Base-by-base conservation (phyloP, 2,329 filamentous ascomycete genomes). In the Pseudogymnoascus verrucosus region DNA sequence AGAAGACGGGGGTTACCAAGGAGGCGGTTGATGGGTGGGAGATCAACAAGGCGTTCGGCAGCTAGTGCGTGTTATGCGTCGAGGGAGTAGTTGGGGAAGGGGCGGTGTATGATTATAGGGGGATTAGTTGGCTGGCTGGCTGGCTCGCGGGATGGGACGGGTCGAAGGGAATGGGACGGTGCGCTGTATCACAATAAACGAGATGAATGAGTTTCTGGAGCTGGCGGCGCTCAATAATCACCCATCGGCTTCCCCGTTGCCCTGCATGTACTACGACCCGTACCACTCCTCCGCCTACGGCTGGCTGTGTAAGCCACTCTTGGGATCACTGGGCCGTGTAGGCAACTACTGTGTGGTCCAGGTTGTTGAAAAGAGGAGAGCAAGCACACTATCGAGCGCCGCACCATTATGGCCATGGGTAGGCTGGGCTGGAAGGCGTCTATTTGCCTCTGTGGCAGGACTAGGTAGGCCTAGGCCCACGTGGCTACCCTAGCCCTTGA, bases 31-130 rank as follows among this genome's bases (percentile, higher is more conserved):
- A 98, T 75, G 93, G 98, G 73, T 98, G 85, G 73, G 95, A 99
- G 85, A 97, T 99, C 83, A 98, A 99, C 81, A 95, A 98, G 84
- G 95, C 95, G 1, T 99, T 99, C 76, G 95, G 95, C 36, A 90
- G 86, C 67, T 93, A 98, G 83, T 96, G 92, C 77, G 77, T 98
- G 69, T 98, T 90, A 89, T 97, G 92, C 36, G 36, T 37, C 36
- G 36, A 37, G 31, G 31, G 31, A 34, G 31, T 34, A 34, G 31
- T 11, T 10, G 31, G 31, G 31, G 31, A 34, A 12, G 31, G 31
- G 31, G 31, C 31, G 31, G 31, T 34, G 31, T 34, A 34, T 34
- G 31, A 34, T 34, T 34, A 34, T 34, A 11, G 31, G 31, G 31
- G 31, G 31, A 4, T 34, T 34, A 34, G 31, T 23, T 23, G 31